A percentile compares a stretch with the other conserved stretches of the same genome.
phyloP scores from a whole-genome alignment of 345 rosid species.

The Citropsis articulata region DNA sequence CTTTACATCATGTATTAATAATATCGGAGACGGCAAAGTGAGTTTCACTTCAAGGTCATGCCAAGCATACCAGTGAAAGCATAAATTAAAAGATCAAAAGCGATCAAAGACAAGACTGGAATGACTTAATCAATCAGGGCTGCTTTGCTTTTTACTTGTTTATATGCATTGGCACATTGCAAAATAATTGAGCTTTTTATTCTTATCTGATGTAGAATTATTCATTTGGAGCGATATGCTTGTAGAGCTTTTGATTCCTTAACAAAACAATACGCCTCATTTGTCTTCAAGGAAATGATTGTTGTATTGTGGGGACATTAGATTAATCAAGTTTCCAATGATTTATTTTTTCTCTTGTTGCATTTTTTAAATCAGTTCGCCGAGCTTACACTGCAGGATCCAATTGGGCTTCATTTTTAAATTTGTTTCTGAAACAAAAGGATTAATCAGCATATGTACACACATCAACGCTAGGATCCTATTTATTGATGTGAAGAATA shows the following conservation, averaged over 20 bases:
- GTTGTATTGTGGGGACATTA: neutral
- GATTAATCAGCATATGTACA: no score
- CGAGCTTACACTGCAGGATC: neutral
- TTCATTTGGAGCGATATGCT: neutral
- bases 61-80: neutral
- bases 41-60: neutral
- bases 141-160: no score
- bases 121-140: neutral
- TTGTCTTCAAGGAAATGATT: neutral
- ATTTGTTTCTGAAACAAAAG: no score
- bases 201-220: no score
- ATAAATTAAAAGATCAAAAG: conserved; percentile 4
- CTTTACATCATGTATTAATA: neutral
- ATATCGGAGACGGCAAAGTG: neutral
- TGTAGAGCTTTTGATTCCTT: neutral
- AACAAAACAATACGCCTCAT: neutral
- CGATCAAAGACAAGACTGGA: conserved; percentile 4
- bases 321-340: neutral
- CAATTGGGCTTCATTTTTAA: no score
- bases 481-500: no score
- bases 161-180: no score
- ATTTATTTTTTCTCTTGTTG: neutral
- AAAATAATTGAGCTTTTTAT: no score
- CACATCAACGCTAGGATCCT: no score
- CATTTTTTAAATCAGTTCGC: neutral